These are phyloP conservation scores for Haberlea rhodopensis DNA, from an alignment of 257 asterid species.

Conservation along the genomic window DNA sequence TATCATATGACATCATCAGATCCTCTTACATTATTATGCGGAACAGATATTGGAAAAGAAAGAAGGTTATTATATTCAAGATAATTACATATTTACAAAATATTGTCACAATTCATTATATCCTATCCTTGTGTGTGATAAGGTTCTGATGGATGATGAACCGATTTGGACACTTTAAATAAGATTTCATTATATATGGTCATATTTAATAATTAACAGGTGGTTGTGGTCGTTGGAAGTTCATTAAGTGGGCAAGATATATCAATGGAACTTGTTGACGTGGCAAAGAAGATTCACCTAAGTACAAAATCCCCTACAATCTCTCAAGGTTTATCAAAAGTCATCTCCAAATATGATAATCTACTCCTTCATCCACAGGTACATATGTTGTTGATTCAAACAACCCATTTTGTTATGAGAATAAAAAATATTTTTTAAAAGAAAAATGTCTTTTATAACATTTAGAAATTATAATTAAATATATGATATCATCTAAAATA, in stretches of 20 bases:
- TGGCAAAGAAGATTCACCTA: slow-evolving; percentile 73
- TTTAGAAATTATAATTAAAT: neutral
- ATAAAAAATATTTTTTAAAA: neutral
- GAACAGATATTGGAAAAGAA: no score
- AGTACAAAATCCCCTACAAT: slow-evolving; percentile 51
- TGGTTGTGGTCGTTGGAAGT: slow-evolving; percentile 82
- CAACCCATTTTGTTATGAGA: no score
- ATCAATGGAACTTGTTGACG: slow-evolving; percentile 69
- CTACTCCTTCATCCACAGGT: slow-evolving; percentile 73
- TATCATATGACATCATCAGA: no score
- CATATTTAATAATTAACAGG: slow-evolving; percentile 38
- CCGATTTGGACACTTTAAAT: no score
- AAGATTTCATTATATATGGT: no score
- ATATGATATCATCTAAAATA: no score
- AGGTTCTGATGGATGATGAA: no score
- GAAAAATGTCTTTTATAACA: neutral
- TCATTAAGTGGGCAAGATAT: slow-evolving; percentile 87
- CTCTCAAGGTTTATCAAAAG: slow-evolving; percentile 64
- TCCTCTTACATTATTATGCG: no score
- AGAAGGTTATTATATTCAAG: no score
- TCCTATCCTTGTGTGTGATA: no score
- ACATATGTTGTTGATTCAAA: neutral
- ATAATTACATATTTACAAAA: no score
- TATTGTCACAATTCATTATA: no score
- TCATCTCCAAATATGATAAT: slow-evolving; percentile 54